These are phyloP conservation scores for Beauveria bassiana DNA, from an alignment of 2,329 filamentous ascomycete genomes.

Conservation along the genomic window DNA sequence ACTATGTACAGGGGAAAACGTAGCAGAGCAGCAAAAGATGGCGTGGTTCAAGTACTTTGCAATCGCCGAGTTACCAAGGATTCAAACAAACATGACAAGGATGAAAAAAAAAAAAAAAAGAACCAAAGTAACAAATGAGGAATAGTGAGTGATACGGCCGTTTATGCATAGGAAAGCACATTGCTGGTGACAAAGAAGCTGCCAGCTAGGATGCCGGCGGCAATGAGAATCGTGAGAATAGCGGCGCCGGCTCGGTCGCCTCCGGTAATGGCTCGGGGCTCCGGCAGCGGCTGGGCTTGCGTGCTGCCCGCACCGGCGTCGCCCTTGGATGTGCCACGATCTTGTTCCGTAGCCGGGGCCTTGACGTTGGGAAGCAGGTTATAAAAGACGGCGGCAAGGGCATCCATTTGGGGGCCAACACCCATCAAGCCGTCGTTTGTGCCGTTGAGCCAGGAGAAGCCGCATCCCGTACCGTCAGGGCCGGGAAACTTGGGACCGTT, in stretches of 20 bases:
- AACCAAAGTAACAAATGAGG: background rate
- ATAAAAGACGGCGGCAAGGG: conserved; percentile 55
- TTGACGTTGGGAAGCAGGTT: conserved; percentile 40
- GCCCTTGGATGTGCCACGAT: conserved; percentile 53
- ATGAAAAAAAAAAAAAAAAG: background rate
- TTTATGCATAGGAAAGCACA: conserved; percentile 2
- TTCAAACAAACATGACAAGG: background rate
- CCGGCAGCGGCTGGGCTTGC: conserved; percentile 21
- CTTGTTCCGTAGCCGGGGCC: conserved; percentile 42
- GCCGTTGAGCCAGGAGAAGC: conserved; percentile 54
- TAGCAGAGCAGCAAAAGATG: background rate
- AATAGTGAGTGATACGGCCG: background rate
- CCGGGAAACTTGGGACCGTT: conserved; percentile 39
- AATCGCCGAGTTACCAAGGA: background rate
- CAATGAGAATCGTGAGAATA: conserved; percentile 44
- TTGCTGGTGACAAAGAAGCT: conserved; percentile 40
- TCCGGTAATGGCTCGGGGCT: conserved; percentile 32
- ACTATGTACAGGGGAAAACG: conserved; percentile 6
- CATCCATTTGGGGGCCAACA: conserved; percentile 64
- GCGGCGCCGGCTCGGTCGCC: conserved; percentile 49
- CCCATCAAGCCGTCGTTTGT: conserved; percentile 53
- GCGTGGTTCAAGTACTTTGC: background rate
- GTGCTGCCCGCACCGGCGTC: conserved; percentile 38
- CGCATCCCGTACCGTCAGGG: conserved; percentile 52
- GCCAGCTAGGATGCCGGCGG: conserved; percentile 42